Base-by-base conservation (phyloP, 1,139 yeast species). In the Suhomyces bokatorum region DNA sequence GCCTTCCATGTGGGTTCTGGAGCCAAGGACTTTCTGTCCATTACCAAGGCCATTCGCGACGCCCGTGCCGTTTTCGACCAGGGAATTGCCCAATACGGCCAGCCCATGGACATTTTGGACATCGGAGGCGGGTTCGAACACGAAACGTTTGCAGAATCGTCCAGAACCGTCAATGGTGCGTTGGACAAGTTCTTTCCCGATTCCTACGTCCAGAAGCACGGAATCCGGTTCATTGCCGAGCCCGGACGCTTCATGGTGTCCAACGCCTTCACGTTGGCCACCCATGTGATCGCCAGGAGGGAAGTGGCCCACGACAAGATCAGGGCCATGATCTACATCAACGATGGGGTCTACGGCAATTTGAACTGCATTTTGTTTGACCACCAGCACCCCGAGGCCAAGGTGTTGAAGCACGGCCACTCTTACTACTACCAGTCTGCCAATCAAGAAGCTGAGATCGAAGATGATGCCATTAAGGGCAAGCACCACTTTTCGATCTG, bases 1-100 rank as follows among this genome's bases (percentile, higher is more conserved):
- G 91, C 97, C 8, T 93, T 93, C 78, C 99, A 93, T 63, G 90
- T 91, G 47, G 99, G 99, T 1, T 87, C 96, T 2, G 98, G 98
- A 37, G 95, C 97, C 22, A 80, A 80, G 46, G 96, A 89, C 61
- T 78, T 84, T 48, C 67, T 70, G 39, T 78, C 95, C 9, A 78
- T 88, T 55, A 74, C 73, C 49, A 80, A 79, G 52, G 97, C 98
- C 0, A 79, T 89, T 38, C 64, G 69, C 48, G 96, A 90, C 58
- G 80, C 97, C 3, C 78, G 82, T 45, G 49, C 55, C 7, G 80
- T 91, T n/a, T 91, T 91, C 63, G 85, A 85, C 51, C 62, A 66
- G 45, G 93, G 83, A 4, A 59, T 63, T 15, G 44, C 53, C 6
- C 57, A 64, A 13, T 69, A 74, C 48, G 55, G 68, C 14, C 47